Evolutionary conservation across 352 stramenopile species (phyloP).

Genomic region (Stramenopiles sp.): DNA sequence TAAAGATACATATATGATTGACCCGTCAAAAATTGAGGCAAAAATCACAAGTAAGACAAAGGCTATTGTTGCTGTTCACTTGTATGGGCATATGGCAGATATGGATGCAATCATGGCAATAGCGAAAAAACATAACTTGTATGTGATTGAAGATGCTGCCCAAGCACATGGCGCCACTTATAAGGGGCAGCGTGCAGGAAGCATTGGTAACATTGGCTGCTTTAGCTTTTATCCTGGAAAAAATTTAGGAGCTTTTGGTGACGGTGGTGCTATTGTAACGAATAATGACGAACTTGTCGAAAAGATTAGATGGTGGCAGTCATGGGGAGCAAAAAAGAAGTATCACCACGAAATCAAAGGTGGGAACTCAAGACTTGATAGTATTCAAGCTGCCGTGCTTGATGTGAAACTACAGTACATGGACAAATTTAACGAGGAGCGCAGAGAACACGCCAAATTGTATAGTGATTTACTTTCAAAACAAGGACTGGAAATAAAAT

Average conservation of each 20-base stretch:
- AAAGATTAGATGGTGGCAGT: background rate
- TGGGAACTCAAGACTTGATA: background rate
- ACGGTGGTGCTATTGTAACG: slow-evolving; percentile 12
- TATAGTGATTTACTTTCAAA: no score
- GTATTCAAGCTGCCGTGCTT: background rate
- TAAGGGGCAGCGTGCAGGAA: background rate
- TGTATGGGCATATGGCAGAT: slow-evolving; percentile 11
- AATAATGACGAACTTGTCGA: slow-evolving; percentile 10
- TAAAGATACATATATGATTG: background rate
- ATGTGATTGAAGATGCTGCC: slow-evolving; percentile 15
- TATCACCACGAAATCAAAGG: background rate
- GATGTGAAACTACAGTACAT: slow-evolving; percentile 3
- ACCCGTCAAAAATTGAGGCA: background rate
- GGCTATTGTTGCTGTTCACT: slow-evolving; percentile 14
- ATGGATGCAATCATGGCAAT: slow-evolving; percentile 8
- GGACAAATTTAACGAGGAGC: no score
- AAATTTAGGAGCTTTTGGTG: background rate
- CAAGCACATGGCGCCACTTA: slow-evolving; percentile 14
- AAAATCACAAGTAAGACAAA: slow-evolving; percentile 11
- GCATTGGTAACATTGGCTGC: background rate
- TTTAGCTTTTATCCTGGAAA: slow-evolving; percentile 15
- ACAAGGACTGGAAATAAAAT: no score
- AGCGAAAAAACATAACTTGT: background rate
- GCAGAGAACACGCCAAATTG: no score
- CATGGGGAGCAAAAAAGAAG: background rate